phyloP scores from a whole-genome alignment of 495 filamentous ascomycete species.

The Hypomontagnella monticulosa region DNA sequence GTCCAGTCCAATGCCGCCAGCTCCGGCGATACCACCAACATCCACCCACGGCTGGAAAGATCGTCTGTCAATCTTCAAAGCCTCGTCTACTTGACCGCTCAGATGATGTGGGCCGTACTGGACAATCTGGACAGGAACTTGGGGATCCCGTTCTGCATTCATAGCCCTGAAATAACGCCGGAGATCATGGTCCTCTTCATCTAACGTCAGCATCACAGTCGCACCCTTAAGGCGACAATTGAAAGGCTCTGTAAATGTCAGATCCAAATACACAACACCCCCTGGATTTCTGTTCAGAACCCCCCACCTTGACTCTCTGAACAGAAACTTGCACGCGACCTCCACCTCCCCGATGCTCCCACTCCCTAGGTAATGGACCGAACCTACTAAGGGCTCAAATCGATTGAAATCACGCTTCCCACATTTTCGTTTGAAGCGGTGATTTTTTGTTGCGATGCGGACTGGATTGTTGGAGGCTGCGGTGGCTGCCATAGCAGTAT shows the following conservation, averaged over 20 bases:
- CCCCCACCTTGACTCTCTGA: constrained; percentile 49
- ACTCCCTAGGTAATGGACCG: constrained; percentile 24
- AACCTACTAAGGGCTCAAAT: constrained; percentile 27
- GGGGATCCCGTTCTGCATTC: neutral
- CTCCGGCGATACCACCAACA: neutral
- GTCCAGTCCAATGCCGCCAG: constrained; percentile 7
- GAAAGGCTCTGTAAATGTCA: constrained; percentile 42
- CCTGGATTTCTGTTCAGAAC: constrained; percentile 43
- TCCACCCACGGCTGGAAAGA: constrained; percentile 18
- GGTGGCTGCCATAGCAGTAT: neutral
- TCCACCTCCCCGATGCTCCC: constrained; percentile 29
- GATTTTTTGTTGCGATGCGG: constrained; percentile 4
- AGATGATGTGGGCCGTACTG: constrained; percentile 26
- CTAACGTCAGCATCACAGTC: constrained; percentile 43
- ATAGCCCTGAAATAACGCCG: neutral
- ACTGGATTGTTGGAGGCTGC: neutral
- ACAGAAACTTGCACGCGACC: constrained; percentile 48
- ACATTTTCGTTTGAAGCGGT: constrained; percentile 19
- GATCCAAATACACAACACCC: constrained; percentile 49
- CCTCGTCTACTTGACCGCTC: constrained; percentile 19
- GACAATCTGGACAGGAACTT: constrained; percentile 33
- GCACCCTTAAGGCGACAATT: constrained; percentile 46
- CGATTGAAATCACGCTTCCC: constrained; percentile 35
- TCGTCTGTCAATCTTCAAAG: constrained; percentile 1
- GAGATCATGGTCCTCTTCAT: constrained; percentile 40